Base-by-base conservation (phyloP, 2,329 filamentous ascomycete species). In the Neonectria faginata region DNA sequence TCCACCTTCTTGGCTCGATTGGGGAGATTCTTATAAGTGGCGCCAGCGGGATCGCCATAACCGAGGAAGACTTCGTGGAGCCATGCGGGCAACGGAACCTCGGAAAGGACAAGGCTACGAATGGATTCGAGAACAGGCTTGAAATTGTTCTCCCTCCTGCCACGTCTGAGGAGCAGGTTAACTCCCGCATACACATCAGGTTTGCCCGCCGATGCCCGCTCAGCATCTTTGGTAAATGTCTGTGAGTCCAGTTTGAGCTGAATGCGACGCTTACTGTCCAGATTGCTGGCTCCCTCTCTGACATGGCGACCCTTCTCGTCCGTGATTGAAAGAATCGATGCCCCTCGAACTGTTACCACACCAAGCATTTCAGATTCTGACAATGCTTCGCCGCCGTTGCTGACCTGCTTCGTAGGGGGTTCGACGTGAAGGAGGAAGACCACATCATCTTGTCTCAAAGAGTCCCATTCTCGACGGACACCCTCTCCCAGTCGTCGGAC, bases 21-120 rank as follows among this genome's bases (percentile, higher is more conserved):
- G 1, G 92, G 82, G 16, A 99, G 81, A 55, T 93, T 90, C 67
- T 92, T 93, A 80, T 97, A 97, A 22, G 89, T 92, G 36, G 96
- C 96, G 63, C 92, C 91, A 31, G 93, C 88, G 62, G 96, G 95
- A 78, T 99, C 94, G 51, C 96, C 96, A 77, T 97, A 98, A 3
- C 96, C 96, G n/a, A 99, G 83, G 78, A 98, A 99, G 10, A 98
- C 95, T 70, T 98, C 96, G 74, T 97, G 93, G 47, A 99, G 84
- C 96, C 96, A 99, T 2, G 90, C 88, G 14, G 96, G 94, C 58
- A 98, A 85, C 7, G 92, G 92, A 20, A 95, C 90, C 71, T 97
- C 92, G 0, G 94, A 94, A 36, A 97, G 84, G 2, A 93, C 91
- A 31, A 99, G 86, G 68, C 89, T 92, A 74, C 91, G 92, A 75